These are phyloP conservation scores for Urochloa ruziziensis DNA, from an alignment of 176 grass and related monocot genomes.

Conservation along the genomic window DNA sequence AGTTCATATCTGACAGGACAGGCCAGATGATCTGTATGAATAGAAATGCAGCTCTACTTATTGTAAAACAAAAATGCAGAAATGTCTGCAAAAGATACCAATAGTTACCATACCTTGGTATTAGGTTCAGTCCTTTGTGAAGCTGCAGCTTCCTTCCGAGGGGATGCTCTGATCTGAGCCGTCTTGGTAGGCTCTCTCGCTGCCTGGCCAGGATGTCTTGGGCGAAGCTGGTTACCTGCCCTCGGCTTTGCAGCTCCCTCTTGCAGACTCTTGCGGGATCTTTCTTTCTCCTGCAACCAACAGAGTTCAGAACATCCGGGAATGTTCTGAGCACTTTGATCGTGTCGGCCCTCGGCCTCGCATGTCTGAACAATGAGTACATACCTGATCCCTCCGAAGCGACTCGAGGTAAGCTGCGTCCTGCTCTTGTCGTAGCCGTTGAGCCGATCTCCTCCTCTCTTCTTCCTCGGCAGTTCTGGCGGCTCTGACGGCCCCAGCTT, in stretches of 20 bases:
- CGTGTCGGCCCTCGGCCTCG: background rate
- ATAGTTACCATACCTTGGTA: conserved; percentile 51
- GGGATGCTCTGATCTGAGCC: conserved; percentile 18
- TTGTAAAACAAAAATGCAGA: background rate
- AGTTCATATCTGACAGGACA: background rate
- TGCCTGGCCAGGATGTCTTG: background rate
- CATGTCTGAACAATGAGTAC: background rate
- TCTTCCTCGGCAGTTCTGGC: conserved; percentile 47
- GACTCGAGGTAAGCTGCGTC: conserved; percentile 68
- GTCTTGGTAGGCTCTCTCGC: conserved; percentile 27
- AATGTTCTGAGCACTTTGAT: background rate
- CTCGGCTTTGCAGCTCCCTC: conserved; percentile 23
- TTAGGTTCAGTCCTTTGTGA: conserved; percentile 42
- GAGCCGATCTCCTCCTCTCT: conserved; percentile 46
- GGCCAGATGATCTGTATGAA: background rate
- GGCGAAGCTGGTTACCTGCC: background rate
- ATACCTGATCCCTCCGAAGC: conserved; percentile 61
- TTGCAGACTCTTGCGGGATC: conserved; percentile 19
- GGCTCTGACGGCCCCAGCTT: conserved; percentile 15
- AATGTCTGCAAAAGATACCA: background rate
- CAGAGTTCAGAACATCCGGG: background rate
- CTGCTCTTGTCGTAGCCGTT: conserved; percentile 48
- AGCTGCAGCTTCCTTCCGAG: conserved; percentile 29
- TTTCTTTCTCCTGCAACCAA: conserved; percentile 49
- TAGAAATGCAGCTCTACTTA: background rate